Evolutionary conservation across 305 asterid genomes (phyloP), one percentile per base, ranked within the genome.

Genomic region (Nicotiana rustica): DNA sequence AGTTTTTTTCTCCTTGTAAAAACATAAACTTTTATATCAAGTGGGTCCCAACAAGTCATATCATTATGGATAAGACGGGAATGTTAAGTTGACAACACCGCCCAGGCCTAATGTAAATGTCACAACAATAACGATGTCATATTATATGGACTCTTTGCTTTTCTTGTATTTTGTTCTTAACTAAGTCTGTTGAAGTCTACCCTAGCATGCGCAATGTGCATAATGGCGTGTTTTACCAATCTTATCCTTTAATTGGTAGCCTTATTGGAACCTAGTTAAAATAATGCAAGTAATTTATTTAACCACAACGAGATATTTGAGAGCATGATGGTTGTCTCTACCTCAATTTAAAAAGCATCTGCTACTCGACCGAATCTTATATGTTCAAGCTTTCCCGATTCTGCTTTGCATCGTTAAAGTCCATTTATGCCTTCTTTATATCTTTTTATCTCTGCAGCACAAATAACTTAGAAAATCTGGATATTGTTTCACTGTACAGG

Each of bases 401-500:
- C 38, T 44, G 19, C 49, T 71, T 44, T 12, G 17, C n/a, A 3
- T 35, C 7, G 59, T 17, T 5, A 10, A 56, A 35, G 55, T n/a
- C 77, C 21, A 4, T 19, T 41, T 10, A 1, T 70, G 2, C 47
- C 47, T 41, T 41, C 49, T 41, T 21, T 19, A 21, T 25, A 25
- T 25, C 25, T 25, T 25, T 25, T 25, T 19, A n/a, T 71, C 61
- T 12, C 7, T 19, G 78, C 49, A 70, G 79, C 41, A 0, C 35
- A 71, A 1, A 47, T 47, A 70, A 47, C 61, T 5, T 47, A 6
- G 60, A 71, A 25, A 47, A 19, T 47, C 62, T 71, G 41, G 12
- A 71, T 71, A 19, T 71, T 71, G 13, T 81, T 31, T 29, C 61
- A 67, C n/a, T 67, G n/a, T 35, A 68, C 38, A 69, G 84, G 84